These are phyloP conservation scores for Starmera dryadoides DNA, from an alignment of 805 yeast species.

Conservation along the genomic window DNA sequence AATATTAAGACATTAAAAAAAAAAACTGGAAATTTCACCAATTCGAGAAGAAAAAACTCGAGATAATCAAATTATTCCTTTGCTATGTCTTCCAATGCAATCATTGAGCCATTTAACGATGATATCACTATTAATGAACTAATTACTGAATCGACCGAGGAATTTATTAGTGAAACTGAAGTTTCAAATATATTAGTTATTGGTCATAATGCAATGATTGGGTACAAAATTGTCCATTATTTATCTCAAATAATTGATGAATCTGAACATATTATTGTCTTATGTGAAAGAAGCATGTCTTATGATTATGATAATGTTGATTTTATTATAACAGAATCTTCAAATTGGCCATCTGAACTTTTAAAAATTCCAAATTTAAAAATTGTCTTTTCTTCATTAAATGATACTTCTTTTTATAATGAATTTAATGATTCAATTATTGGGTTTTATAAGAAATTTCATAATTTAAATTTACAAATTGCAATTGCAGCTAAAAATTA, in stretches of 20 bases:
- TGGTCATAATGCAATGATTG: not conserved
- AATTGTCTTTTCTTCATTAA: not conserved
- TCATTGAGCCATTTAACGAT: not conserved
- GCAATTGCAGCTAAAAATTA: not conserved
- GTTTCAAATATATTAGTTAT: not conserved
- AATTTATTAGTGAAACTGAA: no score
- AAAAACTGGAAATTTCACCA: no score
- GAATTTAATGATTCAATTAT: not conserved
- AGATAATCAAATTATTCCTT: no score
- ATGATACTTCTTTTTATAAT: not conserved
- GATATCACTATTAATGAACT: not conserved
- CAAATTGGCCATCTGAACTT: not conserved
- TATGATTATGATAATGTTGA: not conserved
- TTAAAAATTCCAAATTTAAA: not conserved
- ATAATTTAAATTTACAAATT: conserved; percentile 1
- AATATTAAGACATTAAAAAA: no score
- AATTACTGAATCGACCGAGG: not conserved
- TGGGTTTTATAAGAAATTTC: not conserved
- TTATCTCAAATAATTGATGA: not conserved
- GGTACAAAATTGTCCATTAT: not conserved
- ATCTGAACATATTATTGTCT: not conserved
- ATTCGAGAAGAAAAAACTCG: no score
- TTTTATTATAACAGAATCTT: not conserved
- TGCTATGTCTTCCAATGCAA: not conserved
- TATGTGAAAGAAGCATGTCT: not conserved